These are phyloP conservation scores for Centaurea solstitialis DNA, from an alignment of 129 eudicot genomes.

Conservation along the genomic window DNA sequence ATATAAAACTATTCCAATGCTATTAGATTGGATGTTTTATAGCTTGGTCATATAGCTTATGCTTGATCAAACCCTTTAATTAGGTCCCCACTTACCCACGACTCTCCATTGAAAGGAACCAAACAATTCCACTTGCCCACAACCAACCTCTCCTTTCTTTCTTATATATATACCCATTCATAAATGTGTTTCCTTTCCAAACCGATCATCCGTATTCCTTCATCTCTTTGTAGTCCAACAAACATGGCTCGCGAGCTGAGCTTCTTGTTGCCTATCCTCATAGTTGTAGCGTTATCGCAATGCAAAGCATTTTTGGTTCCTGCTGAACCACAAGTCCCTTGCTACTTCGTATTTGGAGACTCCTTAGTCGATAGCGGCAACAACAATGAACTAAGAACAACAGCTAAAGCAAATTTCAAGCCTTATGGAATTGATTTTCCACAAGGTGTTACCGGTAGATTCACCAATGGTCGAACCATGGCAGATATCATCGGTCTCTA, in stretches of 20 bases:
- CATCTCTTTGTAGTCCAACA: slow-evolving; percentile 19
- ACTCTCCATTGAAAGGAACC: too few relatives aligned
- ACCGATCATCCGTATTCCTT: slow-evolving; percentile 2
- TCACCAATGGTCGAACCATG: slow-evolving; percentile 55
- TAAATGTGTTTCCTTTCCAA: slow-evolving; percentile 22
- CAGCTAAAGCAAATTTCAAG: slow-evolving; percentile 55
- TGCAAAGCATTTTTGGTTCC: neutral
- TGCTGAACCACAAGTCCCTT: slow-evolving; percentile 40
- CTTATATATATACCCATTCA: neutral
- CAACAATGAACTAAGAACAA: slow-evolving; percentile 50
- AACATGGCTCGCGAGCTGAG: slow-evolving; percentile 28
- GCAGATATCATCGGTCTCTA: slow-evolving; percentile 53
- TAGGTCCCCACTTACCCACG: too few relatives aligned
- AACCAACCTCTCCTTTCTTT: neutral
- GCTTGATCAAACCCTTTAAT: too few relatives aligned
- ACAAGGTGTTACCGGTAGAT: slow-evolving; percentile 63
- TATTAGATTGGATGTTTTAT: too few relatives aligned
- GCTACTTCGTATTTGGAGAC: slow-evolving; percentile 70
- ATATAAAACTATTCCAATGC: too few relatives aligned
- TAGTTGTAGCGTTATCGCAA: slow-evolving; percentile 10
- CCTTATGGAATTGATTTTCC: slow-evolving; percentile 78
- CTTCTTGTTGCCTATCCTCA: slow-evolving; percentile 3
- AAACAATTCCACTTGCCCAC: neutral
- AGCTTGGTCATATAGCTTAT: too few relatives aligned
- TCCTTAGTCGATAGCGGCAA: slow-evolving; percentile 71